phyloP scores from a whole-genome alignment of 768 basidiomycete genomes.

The Rhodotorula paludigena region DNA sequence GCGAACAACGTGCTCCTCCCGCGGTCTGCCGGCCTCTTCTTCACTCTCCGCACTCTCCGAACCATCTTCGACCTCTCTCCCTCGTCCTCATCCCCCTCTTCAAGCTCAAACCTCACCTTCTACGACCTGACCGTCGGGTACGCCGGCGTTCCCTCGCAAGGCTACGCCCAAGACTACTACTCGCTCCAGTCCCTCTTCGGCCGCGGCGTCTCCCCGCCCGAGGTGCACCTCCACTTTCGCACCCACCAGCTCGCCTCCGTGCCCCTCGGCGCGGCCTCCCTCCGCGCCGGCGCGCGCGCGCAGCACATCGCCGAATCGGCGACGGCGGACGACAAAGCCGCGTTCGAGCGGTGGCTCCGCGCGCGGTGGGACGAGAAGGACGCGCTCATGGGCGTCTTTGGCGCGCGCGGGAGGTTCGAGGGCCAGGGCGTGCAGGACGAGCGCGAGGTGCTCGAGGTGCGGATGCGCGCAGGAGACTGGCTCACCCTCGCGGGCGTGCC shows the following conservation, averaged over 20 bases:
- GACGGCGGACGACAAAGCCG: conserved; percentile 57
- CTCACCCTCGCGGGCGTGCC: background rate
- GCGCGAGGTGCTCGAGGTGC: conserved; percentile 16
- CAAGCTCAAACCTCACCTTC: conserved; percentile 59
- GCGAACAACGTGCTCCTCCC: conserved; percentile 77
- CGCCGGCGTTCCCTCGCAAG: conserved; percentile 50
- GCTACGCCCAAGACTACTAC: conserved; percentile 48
- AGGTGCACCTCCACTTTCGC: conserved; percentile 83
- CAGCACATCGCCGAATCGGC: conserved; percentile 47
- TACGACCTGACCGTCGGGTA: conserved; percentile 91
- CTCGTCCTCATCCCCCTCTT: too few species aligned
- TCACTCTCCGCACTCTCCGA: conserved; percentile 71
- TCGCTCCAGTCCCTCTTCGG: conserved; percentile 84
- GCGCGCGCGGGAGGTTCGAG: conserved; percentile 55
- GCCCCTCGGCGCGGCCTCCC: conserved; percentile 41
- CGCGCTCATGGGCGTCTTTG: conserved; percentile 63
- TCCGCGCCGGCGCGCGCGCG: conserved; percentile 24
- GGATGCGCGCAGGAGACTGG: conserved; percentile 14
- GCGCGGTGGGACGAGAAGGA: conserved; percentile 83
- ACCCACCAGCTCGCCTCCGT: conserved; percentile 40
- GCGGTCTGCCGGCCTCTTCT: conserved; percentile 83
- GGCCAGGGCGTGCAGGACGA: background rate
- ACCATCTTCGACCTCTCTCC: conserved; percentile 72
- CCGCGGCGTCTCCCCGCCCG: conserved; percentile 71
- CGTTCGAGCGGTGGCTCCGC: conserved; percentile 79